Evolutionary conservation across 2,329 filamentous ascomycete genomes (phyloP).

Genomic region (Dactylellina drechsleri): DNA sequence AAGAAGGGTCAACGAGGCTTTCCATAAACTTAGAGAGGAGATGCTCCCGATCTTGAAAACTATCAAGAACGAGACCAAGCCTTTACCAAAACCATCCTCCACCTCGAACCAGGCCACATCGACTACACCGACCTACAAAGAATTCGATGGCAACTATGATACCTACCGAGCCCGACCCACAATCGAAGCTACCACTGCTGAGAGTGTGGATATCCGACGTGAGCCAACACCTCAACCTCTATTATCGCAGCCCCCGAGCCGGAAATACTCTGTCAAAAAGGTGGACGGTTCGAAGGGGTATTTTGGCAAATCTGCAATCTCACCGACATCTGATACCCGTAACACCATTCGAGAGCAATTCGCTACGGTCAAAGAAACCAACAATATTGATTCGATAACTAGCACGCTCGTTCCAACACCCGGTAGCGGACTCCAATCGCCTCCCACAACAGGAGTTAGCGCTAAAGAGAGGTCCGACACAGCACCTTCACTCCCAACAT

Average conservation of each 20-base stretch:
- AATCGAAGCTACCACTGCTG: slow-evolving; percentile 16
- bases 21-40: slow-evolving; percentile 87
- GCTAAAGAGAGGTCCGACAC: slow-evolving; percentile 41
- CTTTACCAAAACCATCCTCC: slow-evolving; percentile 70
- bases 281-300: slow-evolving; percentile 18
- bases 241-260: slow-evolving; percentile 43
- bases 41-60: slow-evolving; percentile 88
- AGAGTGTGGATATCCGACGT: slow-evolving; percentile 46
- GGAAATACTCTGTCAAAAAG: slow-evolving; percentile 53
- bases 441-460: slow-evolving; percentile 25
- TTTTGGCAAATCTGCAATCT: slow-evolving; percentile 42
- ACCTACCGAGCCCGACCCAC: slow-evolving; percentile 19
- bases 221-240: slow-evolving; percentile 49
- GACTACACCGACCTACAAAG: slow-evolving; percentile 50
- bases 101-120: slow-evolving; percentile 19
- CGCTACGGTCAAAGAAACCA: slow-evolving; percentile 36
- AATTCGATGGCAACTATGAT: slow-evolving; percentile 45
- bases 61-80: slow-evolving; percentile 90
- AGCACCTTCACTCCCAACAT: slow-evolving; percentile 11
- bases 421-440: slow-evolving; percentile 35
- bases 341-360: slow-evolving; percentile 52
- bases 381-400: slow-evolving; percentile 46
- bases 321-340: slow-evolving; percentile 34
- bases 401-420: slow-evolving; percentile 50
- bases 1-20: slow-evolving; percentile 85